Conservation (phyloP, 331 rosid species). For the Quercus tomentella region DNA sequence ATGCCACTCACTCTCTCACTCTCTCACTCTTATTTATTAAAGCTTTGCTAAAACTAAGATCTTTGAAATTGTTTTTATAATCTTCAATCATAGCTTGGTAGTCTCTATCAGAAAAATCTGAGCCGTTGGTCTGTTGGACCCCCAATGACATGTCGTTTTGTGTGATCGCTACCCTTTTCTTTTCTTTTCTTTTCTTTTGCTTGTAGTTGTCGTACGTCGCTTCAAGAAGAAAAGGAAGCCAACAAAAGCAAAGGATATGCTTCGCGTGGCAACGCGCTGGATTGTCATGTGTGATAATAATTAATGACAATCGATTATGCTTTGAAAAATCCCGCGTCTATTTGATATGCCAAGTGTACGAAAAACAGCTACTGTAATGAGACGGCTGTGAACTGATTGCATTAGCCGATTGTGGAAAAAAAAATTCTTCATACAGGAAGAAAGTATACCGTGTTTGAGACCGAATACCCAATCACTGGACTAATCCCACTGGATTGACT, state of each 20-base stretch:
- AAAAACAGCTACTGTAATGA: no score
- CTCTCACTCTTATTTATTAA: not conserved
- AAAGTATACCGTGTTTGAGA: no score
- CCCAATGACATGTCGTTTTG: not conserved
- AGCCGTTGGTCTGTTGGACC: conserved; percentile 19
- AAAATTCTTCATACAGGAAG: no score
- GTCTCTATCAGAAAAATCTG: not conserved
- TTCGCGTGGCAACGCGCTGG: conserved; percentile 36
- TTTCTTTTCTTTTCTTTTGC: not conserved
- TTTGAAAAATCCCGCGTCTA: not conserved
- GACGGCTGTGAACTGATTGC: no score
- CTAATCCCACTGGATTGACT: accelerated
- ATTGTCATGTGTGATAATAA: not conserved
- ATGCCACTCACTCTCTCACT: not conserved
- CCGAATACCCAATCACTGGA: accelerated
- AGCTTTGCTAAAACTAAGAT: not conserved
- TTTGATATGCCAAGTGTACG: no score
- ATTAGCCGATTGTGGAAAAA: no score
- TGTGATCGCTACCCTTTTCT: not conserved
- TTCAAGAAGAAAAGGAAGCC: not conserved
- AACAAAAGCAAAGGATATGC: conserved; percentile 24
- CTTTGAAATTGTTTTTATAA: not conserved
- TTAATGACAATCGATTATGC: no score
- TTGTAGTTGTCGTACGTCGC: not conserved
- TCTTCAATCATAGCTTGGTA: not conserved